phyloP scores from a whole-genome alignment of 202 grass and related monocot genomes.

The Sporobolus alterniflorus region DNA sequence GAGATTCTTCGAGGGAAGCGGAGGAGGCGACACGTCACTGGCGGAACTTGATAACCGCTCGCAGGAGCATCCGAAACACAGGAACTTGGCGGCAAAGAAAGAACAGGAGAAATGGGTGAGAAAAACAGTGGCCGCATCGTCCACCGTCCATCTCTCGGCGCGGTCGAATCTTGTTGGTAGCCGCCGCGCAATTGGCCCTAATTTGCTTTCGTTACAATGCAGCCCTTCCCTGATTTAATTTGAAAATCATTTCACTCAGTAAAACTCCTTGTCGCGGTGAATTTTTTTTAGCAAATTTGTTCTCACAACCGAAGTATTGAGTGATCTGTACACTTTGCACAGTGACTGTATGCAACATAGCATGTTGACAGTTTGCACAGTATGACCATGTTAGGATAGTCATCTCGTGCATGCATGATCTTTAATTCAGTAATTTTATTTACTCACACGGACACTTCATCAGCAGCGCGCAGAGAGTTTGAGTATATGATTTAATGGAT shows the following conservation, averaged over 20 bases:
- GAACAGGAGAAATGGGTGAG: too few species aligned
- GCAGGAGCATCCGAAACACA: conserved; percentile 7
- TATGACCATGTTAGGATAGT: too few species aligned
- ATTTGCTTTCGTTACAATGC: background rate
- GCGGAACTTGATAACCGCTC: conserved; percentile 17
- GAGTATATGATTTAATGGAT: background rate
- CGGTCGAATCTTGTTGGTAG: background rate
- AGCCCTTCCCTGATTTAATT: background rate
- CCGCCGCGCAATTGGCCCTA: too few species aligned
- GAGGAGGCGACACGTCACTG: background rate
- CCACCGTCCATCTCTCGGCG: background rate
- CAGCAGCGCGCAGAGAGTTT: background rate
- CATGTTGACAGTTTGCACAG: too few species aligned
- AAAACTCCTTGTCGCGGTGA: too few species aligned
- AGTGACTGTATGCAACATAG: too few species aligned
- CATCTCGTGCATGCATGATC: background rate
- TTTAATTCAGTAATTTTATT: background rate
- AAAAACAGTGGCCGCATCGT: background rate
- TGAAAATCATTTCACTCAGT: background rate
- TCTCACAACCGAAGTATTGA: too few species aligned
- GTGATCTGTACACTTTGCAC: too few species aligned
- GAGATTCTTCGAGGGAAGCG: background rate
- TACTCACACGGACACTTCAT: background rate
- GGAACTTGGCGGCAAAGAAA: background rate
- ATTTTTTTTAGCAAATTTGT: too few species aligned